phyloP scores from a whole-genome alignment of 2,329 filamentous ascomycete genomes.

The Penicillium capsulatum region DNA sequence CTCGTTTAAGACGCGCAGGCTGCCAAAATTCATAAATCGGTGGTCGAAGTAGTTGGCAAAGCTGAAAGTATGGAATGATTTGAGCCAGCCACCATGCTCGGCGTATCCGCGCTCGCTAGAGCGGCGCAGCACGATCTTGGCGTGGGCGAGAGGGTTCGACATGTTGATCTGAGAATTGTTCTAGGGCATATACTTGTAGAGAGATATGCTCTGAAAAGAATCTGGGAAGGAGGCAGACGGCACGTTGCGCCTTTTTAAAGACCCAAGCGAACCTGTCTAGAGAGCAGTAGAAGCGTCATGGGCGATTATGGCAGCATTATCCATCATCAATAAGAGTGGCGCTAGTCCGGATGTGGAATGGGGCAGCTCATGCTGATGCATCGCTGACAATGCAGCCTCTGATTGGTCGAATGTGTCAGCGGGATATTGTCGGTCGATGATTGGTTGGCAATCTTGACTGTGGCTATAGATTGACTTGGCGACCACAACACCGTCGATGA shows the following conservation, averaged over 20 bases:
- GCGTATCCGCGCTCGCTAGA: conserved; percentile 69
- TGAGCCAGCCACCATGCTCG: conserved; percentile 82
- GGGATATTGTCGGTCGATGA: not conserved
- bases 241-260: too few species aligned
- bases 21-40: conserved; percentile 64
- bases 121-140: conserved; percentile 69
- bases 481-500: too few species aligned
- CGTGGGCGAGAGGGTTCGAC: conserved; percentile 61
- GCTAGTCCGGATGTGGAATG: conserved; percentile 1
- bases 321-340: conserved; percentile 15
- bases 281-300: conserved; percentile 9
- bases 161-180: conserved; percentile 38
- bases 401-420: not conserved
- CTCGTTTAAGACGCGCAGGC: conserved; percentile 81
- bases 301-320: conserved; percentile 21
- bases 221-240: too few species aligned
- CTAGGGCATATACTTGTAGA: not conserved
- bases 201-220: not conserved
- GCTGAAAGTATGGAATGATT: conserved; percentile 80
- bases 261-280: conserved; percentile 2
- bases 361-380: conserved; percentile 4
- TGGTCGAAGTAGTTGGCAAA: conserved; percentile 72
- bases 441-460: not conserved
- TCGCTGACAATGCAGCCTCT: conserved; percentile 3
- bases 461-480: too few species aligned